Evolutionary conservation across 73 alveolate genomes (phyloP), one percentile per base, ranked within the genome.

Genomic region (Paramecium tetraurelia): DNA sequence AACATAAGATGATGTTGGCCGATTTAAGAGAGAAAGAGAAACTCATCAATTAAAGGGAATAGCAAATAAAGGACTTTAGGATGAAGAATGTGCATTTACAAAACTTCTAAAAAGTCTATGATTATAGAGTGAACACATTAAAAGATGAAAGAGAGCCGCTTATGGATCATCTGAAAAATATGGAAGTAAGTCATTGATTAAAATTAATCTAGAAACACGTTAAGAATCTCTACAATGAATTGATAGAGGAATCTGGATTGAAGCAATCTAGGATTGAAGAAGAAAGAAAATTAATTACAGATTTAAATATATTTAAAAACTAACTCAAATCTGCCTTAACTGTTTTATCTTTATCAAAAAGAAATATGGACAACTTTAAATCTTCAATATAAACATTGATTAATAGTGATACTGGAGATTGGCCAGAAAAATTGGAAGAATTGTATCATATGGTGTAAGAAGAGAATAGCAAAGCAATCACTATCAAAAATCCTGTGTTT

Each of bases 141-240:
- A 86, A 86, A 59, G 93, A 86, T 59, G 93, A 86, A 36, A 86
- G 93, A 21, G 77, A 63, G 10, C 93, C 93, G 1, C 40, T 86
- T 38, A 86, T 63, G 86, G 93, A 86, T 35, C 93, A 86, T 40
- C 44, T 86, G 40, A 86, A 72, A 29, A 86, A 86, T 38, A 86
- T 86, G 93, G 93, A 86, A 59, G 93, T 86, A 53, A 68, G 63
- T 11, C 11, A 86, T 58, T 7, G 4, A n/a, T n/a, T 1, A 4
- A 4, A 5, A 53, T 53, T 53, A n/a, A 16, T 53, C 7, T 53
- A 53, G 69, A 53, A 53, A 53, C 69, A 53, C 21, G 69, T 53
- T 18, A 53, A 53, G 35, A 53, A 53, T 53, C 46, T 86, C 7
- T 86, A 86, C 41, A 86, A 86, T 59, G 93, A 86, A 48, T 48